Conservation (phyloP, 2,329 filamentous ascomycete species). For the Sphaceloma murrayae region DNA sequence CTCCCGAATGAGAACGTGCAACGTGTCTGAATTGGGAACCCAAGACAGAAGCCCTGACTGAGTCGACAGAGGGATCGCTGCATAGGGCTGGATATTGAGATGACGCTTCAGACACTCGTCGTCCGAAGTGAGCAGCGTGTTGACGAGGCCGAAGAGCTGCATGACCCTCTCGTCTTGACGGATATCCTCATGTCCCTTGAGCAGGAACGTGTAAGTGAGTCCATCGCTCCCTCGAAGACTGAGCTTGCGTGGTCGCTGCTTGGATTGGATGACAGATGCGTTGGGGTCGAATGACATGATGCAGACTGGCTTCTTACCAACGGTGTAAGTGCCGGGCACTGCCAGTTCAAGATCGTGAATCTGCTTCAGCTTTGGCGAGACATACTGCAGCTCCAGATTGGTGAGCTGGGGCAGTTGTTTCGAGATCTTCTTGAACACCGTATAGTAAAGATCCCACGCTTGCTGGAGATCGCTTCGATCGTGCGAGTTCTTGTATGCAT, state of each 20-base stretch:
- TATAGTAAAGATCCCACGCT: constrained; percentile 98
- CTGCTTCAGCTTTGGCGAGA: constrained; percentile 83
- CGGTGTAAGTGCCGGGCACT: constrained; percentile 90
- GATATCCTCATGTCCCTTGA: constrained; percentile 99
- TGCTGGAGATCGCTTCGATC: constrained; percentile 94
- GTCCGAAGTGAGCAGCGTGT: constrained; percentile 87
- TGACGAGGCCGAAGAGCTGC: constrained; percentile 96
- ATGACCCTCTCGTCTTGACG: constrained; percentile 98
- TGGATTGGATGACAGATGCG: constrained; percentile 87
- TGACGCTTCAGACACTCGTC: constrained; percentile 96
- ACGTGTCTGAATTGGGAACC: constrained; percentile 94
- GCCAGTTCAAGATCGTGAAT: constrained; percentile 81
- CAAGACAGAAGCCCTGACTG: constrained; percentile 92
- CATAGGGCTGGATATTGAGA: constrained; percentile 89
- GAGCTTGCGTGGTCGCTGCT: constrained; percentile 87
- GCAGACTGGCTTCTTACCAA: constrained; percentile 65
- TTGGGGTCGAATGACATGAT: constrained; percentile 87
- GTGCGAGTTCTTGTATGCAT: constrained; percentile 76
- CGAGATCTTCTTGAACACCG: constrained; percentile 91
- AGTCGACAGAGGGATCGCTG: constrained; percentile 93
- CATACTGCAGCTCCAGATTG: constrained; percentile 87
- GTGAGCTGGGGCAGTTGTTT: constrained; percentile 89
- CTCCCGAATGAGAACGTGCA: constrained; percentile 93
- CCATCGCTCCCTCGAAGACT: constrained; percentile 85
- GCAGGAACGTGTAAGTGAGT: constrained; percentile 71